phyloP scores from a whole-genome alignment of 768 basidiomycete species.

The Leccinum uliginosum region DNA sequence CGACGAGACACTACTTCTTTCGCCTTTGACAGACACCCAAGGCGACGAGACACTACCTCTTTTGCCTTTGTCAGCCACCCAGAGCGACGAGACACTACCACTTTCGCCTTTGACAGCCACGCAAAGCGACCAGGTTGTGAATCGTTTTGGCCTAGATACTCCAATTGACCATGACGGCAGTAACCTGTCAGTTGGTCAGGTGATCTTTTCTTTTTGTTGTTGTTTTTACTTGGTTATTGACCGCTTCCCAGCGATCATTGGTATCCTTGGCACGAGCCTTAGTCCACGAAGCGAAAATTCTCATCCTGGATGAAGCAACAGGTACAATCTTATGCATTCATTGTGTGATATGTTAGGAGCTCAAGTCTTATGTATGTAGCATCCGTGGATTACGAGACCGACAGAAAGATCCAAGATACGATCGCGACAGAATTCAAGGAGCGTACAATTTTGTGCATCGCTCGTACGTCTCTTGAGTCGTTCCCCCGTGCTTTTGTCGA shows the following conservation, averaged over 20 bases:
- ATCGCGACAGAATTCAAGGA: slow-evolving; percentile 81
- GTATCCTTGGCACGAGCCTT: slow-evolving; percentile 87
- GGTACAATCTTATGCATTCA: slow-evolving; percentile 31
- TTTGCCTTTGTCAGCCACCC: slow-evolving; percentile 30
- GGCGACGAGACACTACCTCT: slow-evolving; percentile 32
- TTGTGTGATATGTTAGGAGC: background rate
- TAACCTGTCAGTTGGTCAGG: slow-evolving; percentile 70
- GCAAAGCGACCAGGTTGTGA: slow-evolving; percentile 36
- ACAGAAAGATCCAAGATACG: slow-evolving; percentile 87
- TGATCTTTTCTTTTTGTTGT: background rate
- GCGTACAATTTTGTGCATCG: slow-evolving; percentile 83
- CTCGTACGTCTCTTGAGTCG: slow-evolving; percentile 48
- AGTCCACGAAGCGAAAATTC: slow-evolving; percentile 79
- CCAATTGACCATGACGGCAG: slow-evolving; percentile 82
- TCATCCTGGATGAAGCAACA: slow-evolving; percentile 90
- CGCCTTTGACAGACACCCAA: slow-evolving; percentile 31
- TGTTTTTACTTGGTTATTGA: background rate
- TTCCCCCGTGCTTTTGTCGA: background rate
- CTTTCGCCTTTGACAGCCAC: slow-evolving; percentile 30
- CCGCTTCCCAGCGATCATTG: slow-evolving; percentile 65
- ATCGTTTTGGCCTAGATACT: slow-evolving; percentile 78
- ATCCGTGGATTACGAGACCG: slow-evolving; percentile 88
- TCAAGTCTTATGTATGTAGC: slow-evolving; percentile 34
- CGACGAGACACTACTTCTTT: slow-evolving; percentile 19
- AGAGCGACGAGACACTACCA: slow-evolving; percentile 21